A percentile compares a stretch with the other conserved stretches of the same genome.
These are phyloP conservation scores for Cordyceps pruinosa DNA, from an alignment of 2,329 filamentous ascomycete genomes.

Conservation along the genomic window DNA sequence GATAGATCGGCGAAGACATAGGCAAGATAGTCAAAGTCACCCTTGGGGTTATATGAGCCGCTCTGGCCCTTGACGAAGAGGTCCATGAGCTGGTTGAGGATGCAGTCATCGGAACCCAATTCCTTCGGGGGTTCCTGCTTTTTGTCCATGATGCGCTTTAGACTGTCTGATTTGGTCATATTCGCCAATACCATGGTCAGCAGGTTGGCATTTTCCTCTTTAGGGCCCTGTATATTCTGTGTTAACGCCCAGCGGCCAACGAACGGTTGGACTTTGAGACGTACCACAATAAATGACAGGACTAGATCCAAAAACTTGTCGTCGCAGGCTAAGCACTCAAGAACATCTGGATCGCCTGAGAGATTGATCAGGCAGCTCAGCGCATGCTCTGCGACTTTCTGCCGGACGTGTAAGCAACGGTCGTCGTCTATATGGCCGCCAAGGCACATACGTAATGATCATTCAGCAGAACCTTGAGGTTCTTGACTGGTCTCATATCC, in stretches of 20 bases:
- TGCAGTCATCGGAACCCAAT: slow-evolving; percentile 64
- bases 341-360: slow-evolving; percentile 67
- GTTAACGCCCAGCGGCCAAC: neutral
- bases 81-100: slow-evolving; percentile 88
- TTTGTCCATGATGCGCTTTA: slow-evolving; percentile 62
- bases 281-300: slow-evolving; percentile 66
- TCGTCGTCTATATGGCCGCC: neutral
- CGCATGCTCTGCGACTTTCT: slow-evolving; percentile 90
- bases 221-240: slow-evolving; percentile 45
- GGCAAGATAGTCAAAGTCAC: slow-evolving; percentile 85
- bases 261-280: too few species aligned
- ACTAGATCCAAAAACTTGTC: slow-evolving; percentile 73
- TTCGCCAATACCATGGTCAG: slow-evolving; percentile 92
- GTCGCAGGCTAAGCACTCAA: slow-evolving; percentile 67
- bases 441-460: slow-evolving; percentile 64
- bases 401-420: slow-evolving; percentile 41
- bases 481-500: slow-evolving; percentile 69
- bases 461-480: slow-evolving; percentile 78
- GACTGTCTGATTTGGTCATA: slow-evolving; percentile 68
- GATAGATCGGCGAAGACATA: slow-evolving; percentile 93
- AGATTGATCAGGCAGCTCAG: slow-evolving; percentile 86
- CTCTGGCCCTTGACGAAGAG: slow-evolving; percentile 90
- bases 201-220: slow-evolving; percentile 77
- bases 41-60: slow-evolving; percentile 73
- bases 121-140: slow-evolving; percentile 61